Base-by-base conservation (phyloP, 768 basidiomycete species). In the Aureoboletus auriporus region DNA sequence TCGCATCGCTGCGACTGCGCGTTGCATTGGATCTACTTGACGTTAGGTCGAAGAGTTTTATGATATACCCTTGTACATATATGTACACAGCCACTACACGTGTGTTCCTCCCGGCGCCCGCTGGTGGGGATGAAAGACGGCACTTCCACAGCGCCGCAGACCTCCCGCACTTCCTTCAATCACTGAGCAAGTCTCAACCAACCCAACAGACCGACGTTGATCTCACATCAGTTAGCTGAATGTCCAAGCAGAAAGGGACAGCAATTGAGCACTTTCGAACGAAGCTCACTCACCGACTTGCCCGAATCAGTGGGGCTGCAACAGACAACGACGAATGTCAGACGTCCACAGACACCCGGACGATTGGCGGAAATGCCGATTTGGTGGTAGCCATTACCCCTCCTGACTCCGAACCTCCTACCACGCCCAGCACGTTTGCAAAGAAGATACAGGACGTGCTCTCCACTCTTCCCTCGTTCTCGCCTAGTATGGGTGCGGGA, bases 1-100 rank as follows among this genome's bases (percentile, higher is more conserved):
- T 63, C 78, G 88, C 3, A 86, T 90, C 53, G 87, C 86, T 27
- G 88, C 88, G 4, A 90, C 88, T 11, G 88, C 88, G 35, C 78
- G 88, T 37, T 75, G 66, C 49, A 89, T 90, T 56, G 69, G 70
- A 49, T 60, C 67, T 45, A 57, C 48, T 38, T 61, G 45, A 68
- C 11, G 23, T 13, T 30, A n/a, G 10, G n/a, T 8, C 20, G 20
- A 2, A 23, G 20, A 23, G 20, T 34, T 17, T 9, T 33, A n/a
- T 17, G 8, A 34, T n/a, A 26, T 44, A 30, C 6, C 11, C 44
- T 31, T 31, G 38, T 27, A 16, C 38, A 45, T 38, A 23, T 23
- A 23, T 23, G 20, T 23, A 23, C 20, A 23, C 20, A 23, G 20
- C 20, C 20, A 23, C 20, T 23, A 23, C 20, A 23, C 34, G 33